Evolutionary conservation across 1,139 yeast species (phyloP), one percentile per base, ranked within the genome.

Genomic region (Pichia sp.): DNA sequence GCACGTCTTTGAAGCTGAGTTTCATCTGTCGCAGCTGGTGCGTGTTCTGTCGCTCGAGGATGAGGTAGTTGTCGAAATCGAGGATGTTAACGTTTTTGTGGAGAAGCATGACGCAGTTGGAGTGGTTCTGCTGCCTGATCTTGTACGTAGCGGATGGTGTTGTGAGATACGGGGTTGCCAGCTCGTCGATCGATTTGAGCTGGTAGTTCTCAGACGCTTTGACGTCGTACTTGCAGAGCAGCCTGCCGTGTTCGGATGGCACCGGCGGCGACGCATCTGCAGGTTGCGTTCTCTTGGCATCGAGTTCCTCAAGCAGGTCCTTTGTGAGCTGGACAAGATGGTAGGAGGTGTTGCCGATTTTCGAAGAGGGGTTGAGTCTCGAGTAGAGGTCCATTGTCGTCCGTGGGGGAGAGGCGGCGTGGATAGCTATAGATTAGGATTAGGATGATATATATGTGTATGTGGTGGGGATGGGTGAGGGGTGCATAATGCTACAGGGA

Each of bases 41-140:
- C 6, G 10, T 4, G 2, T 10, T 17, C 24, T 49, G 29, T 7
- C 31, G 14, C 17, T 56, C 56, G 5, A 55, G 5, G 4, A 56
- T 51, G 8, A 56, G 38, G 45, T 54, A 56, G 48, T 46, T 54
- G 17, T 46, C 24, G 20, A 56, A 56, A 17, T 51, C 51, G 9
- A 46, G 14, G 34, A 12, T 51, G 41, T 42, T 51, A 2, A 38
- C 49, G 41, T 51, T 45, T 2, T 55, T 30, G 38, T 75, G 71
- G 67, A 83, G 70, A 38, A 91, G 62, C 62, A 90, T 68, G 12
- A 87, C 84, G 1, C 95, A 80, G 67, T 92, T 91, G 9, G 97
- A 87, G 68, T 92, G 97, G 67, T 89, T 88, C 75, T 88, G 85
- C 63, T 87, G 92, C 49, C 92, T 77, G 24, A 91, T 66, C 54